Evolutionary conservation across 495 filamentous ascomycete genomes (phyloP).

Genomic region (Annulohypoxylon stygium): DNA sequence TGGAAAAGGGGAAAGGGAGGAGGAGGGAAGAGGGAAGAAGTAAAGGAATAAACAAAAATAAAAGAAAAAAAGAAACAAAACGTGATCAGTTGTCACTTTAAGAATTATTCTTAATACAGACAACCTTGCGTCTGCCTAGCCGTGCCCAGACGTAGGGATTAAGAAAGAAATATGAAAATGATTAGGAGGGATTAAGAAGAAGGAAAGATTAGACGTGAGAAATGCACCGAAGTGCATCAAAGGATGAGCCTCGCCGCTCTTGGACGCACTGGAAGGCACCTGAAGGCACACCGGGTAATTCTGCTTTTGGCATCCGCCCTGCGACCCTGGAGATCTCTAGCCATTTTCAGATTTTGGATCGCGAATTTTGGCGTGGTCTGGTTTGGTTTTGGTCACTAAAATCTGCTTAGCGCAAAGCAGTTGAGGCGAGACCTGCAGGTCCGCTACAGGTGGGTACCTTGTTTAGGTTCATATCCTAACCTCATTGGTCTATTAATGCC

Average conservation of each 20-base stretch:
- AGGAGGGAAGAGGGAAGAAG: conserved; percentile 1
- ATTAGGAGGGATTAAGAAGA: conserved; percentile 8
- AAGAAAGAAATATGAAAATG: not conserved
- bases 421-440: conserved; percentile 40
- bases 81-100: conserved; percentile 11
- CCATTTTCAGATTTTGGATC: conserved; percentile 29
- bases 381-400: not conserved
- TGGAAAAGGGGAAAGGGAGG: not conserved
- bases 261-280: not conserved
- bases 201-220: conserved; percentile 12
- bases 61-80: not conserved
- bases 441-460: conserved; percentile 18
- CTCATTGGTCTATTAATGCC: conserved; percentile 30
- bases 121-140: conserved; percentile 12
- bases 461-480: not conserved
- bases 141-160: conserved; percentile 14
- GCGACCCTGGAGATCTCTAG: conserved; percentile 34
- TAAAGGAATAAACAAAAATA: conserved; percentile 7
- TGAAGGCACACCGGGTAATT: conserved; percentile 13
- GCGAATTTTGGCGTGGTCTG: conserved; percentile 3
- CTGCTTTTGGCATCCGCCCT: conserved; percentile 32
- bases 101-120: conserved; percentile 24
- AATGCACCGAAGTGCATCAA: conserved; percentile 11
- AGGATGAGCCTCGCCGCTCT: conserved; percentile 22
- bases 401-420: conserved; percentile 11